Conservation (phyloP, 768 basidiomycete genomes). For the Mycena galopus region DNA sequence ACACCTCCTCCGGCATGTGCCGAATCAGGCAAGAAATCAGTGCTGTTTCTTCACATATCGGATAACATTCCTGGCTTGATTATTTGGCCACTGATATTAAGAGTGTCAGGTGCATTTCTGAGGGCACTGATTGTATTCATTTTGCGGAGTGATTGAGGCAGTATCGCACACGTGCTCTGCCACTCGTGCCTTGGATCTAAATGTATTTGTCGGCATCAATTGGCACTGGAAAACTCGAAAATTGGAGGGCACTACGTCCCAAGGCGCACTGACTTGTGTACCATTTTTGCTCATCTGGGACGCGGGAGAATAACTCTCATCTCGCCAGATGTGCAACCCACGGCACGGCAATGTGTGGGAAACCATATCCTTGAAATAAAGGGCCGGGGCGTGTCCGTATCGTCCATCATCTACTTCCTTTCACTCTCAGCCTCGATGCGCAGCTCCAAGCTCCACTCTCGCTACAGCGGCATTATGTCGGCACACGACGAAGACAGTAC, state of each 20-base stretch:
- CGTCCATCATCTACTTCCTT: not conserved
- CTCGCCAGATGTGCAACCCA: not conserved
- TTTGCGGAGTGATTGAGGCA: not conserved
- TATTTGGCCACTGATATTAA: too few species aligned
- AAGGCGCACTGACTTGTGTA: not conserved
- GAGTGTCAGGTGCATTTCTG: too few species aligned
- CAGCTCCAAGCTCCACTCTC: too few species aligned
- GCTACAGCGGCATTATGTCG: too few species aligned
- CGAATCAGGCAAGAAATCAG: too few species aligned
- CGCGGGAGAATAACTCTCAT: not conserved
- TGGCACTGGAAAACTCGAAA: not conserved
- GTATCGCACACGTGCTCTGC: not conserved
- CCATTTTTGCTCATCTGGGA: not conserved
- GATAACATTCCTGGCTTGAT: too few species aligned
- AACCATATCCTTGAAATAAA: slow-evolving; percentile 1
- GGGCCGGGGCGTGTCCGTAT: not conserved
- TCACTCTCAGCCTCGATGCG: too few species aligned
- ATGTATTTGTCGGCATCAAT: not conserved
- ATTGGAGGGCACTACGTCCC: not conserved
- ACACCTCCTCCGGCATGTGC: too few species aligned
- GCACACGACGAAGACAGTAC: too few species aligned
- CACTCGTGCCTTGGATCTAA: not conserved
- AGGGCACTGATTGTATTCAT: too few species aligned
- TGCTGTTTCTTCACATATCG: too few species aligned
- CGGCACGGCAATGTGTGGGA: not conserved